Base-by-base conservation (phyloP, 495 filamentous ascomycete species). In the Penicillium silybi region DNA sequence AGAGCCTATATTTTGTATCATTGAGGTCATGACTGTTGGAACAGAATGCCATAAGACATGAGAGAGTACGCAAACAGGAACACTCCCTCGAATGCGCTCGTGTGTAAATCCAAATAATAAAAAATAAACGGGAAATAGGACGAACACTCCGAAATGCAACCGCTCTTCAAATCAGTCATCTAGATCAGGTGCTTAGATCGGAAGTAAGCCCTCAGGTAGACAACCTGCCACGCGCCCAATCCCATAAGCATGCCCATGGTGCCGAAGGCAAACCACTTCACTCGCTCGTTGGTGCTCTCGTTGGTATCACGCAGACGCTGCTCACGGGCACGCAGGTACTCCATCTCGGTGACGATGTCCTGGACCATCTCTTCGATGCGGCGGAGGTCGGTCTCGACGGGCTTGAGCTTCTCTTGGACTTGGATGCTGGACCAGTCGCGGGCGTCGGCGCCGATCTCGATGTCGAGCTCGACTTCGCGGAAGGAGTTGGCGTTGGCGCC, bases 371-470 rank as follows among this genome's bases (percentile, higher is more conserved):
- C 89, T 69, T 92, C 90, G 60, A 97, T 89, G 49, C 92, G 86
- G 53, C 92, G 85, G 65, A 98, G 83, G 66, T 98, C 93, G 19
- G 90, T 90, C 79, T 98, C 93, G 58, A 96, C 81, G 44, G 93
- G 93, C 81, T 96, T 96, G 50, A 98, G 83, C 80, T 97, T 98
- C 83, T 98, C 93, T 58, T 86, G 85, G 44, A 87, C 89, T 73
- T 97, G 95, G 64, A 97, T 92, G 57, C 88, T 91, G 47, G 86
- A 90, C 93, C 93, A 98, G 76, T 98, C 93, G 68, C 93, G 92
- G 48, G 93, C 93, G 63, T 98, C 93, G 72, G 93, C 93, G 54
- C 93, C 93, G 62, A 98, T 97, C 67, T 98, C 93, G 75, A 98
- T 89, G 66, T 98, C 93, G 59, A 98, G 89, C 71, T 97, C 93